Base-by-base conservation (phyloP, 2,329 filamentous ascomycete genomes). In the Ophiostoma quercus region DNA sequence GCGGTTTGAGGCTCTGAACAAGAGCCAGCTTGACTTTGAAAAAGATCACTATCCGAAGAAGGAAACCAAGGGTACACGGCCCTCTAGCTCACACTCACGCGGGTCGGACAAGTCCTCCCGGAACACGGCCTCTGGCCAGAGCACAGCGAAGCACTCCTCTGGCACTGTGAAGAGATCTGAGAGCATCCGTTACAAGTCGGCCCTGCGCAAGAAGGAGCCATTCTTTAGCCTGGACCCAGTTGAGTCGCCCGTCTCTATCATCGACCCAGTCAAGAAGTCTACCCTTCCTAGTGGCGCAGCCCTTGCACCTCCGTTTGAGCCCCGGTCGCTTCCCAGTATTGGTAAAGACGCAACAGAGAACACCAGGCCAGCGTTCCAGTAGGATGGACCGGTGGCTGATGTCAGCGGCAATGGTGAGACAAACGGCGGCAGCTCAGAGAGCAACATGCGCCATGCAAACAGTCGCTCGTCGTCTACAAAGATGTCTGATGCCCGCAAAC, bases 281-380 rank as follows among this genome's bases (percentile, higher is more conserved):
- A 79, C 78, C 25, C 76, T 85, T 39, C 81, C 83, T 1, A 79
- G 79, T 60, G 79, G 78, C 69, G 83, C 83, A 37, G 83, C 84
- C 41, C 75, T 83, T 66, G 83, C 83, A 22, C 81, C 84, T 2
- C 80, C 82, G 0, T 85, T 85, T 69, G 79, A 83, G 68, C 83
- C 83, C 43, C 80, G 81, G 8, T 34, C 47, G 19, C 14, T 54
- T 29, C 22, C 4, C 47, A n/a, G 12, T n/a, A 25, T 37, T 16
- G 43, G 14, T 41, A 69, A 29, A 25, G 25, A 65, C 9, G 29
- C 14, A 7, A 51, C n/a, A n/a, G 16, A 51, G 3, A 41, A 29
- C 51, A 19, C n/a, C 19, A 32, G 51, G 12, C 51, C 43, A 47
- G 9, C 70, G 3, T 67, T 62, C 41, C 70, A 70, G 22, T 71